Base-by-base conservation (phyloP, 2,329 filamentous ascomycete genomes). In the Colletotrichum chrysophilum region DNA sequence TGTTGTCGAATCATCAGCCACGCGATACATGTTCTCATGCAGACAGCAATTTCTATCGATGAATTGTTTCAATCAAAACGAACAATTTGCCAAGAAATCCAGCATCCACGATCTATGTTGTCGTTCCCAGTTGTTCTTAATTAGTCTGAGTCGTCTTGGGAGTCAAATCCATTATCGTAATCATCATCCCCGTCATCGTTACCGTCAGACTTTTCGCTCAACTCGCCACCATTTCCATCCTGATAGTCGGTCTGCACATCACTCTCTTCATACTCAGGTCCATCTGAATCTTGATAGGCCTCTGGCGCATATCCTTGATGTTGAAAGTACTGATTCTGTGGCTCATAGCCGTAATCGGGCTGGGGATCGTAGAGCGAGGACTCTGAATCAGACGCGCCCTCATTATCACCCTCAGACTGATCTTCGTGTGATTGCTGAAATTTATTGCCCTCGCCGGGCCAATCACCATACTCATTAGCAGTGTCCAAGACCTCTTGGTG, bases 211-310 rank as follows among this genome's bases (percentile, higher is more conserved):
- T 28, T 5, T 28, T 28, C 26, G 2, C 26, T 26, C 26, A 26
- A 26, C 26, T 26, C 26, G 26, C 26, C 26, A 28, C 26, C 2
- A 2, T 28, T 28, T 28, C 7, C 26, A 28, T 28, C 26, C 26
- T 28, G 26, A 28, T 28, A 28, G 26, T 43, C 16, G 38, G 38
- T n/a, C 4, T 18, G 7, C 8, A 4, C 16, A 43, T 43, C 16
- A 43, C 38, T 43, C n/a, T 43, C 18, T 4, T 43, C 38, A 5
- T 43, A 4, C 0, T 5, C 18, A 5, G 5, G 3, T 12, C 4
- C 38, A 0, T n/a, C 38, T 6, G 0, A 48, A 5, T 10, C 4
- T 12, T n/a, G 18, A 43, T n/a, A 3, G 18, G 3, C 4, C 18
- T 43, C 18, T 18, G 18, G 5, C 8, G 38, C 38, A n/a, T n/a